A percentile compares a stretch with the other conserved stretches of the same genome.
Conservation (phyloP, 2,329 filamentous ascomycete genomes). For the Knoxdaviesia proteae region DNA sequence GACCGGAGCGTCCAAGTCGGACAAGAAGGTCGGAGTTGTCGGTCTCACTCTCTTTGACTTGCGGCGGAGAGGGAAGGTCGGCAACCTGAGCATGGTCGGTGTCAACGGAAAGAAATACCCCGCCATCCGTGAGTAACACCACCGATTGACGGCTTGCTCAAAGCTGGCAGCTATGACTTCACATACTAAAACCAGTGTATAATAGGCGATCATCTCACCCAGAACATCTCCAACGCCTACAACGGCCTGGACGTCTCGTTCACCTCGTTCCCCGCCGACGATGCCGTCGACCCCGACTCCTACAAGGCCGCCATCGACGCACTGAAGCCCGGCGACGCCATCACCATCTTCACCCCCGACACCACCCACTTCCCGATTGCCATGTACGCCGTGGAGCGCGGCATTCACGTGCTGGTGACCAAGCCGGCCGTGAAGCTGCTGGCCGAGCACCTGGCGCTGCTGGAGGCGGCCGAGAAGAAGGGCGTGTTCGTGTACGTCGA, state of each 20-base stretch:
- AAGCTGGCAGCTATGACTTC: background rate
- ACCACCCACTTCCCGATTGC: slow-evolving; percentile 85
- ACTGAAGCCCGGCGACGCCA: slow-evolving; percentile 61
- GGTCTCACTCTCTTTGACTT: slow-evolving; percentile 79
- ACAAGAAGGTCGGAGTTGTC: slow-evolving; percentile 93
- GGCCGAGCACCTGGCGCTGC: slow-evolving; percentile 55
- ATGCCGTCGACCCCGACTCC: slow-evolving; percentile 51
- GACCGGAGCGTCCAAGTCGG: slow-evolving; percentile 60
- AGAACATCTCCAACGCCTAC: slow-evolving; percentile 76
- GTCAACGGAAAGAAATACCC: slow-evolving; percentile 79
- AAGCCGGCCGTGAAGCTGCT: slow-evolving; percentile 83
- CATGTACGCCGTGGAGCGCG: slow-evolving; percentile 71
- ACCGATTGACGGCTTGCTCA: background rate
- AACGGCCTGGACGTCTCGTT: slow-evolving; percentile 78
- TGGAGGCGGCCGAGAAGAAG: slow-evolving; percentile 49
- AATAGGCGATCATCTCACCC: slow-evolving; percentile 57
- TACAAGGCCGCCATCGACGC: slow-evolving; percentile 82
- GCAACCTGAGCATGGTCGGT: slow-evolving; percentile 71
- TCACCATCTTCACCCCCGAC: slow-evolving; percentile 92
- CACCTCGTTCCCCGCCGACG: slow-evolving; percentile 59
- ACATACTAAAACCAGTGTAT: background rate
- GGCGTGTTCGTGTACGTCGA: slow-evolving; percentile 83
- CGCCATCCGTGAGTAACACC: slow-evolving; percentile 49
- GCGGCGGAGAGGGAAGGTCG: slow-evolving; percentile 71
- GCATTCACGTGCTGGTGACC: slow-evolving; percentile 79